Percentiles rank a stretch among this genome's conserved stretches.
These are phyloP conservation scores for Coemansia sp. DNA, from an alignment of 192 early-diverging fungal species.

Conservation along the genomic window DNA sequence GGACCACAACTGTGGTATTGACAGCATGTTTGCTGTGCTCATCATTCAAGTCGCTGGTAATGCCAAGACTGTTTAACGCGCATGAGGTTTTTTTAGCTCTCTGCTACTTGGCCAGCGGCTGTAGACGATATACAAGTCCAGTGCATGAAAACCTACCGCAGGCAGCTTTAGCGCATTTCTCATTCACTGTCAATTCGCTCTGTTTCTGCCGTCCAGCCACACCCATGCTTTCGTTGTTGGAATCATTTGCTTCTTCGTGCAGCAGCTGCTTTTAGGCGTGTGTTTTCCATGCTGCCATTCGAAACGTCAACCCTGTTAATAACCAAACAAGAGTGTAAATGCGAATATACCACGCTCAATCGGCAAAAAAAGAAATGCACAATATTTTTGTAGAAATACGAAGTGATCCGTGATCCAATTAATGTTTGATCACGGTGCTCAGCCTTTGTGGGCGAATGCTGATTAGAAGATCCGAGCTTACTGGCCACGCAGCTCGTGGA, in stretches of 20 bases:
- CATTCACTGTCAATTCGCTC: not conserved
- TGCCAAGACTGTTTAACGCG: no score
- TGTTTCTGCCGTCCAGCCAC: conserved; percentile 50
- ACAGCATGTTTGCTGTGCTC: no score
- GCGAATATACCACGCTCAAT: not conserved
- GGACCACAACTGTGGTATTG: no score
- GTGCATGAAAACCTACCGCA: no score
- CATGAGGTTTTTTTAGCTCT: no score
- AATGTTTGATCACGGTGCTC: not conserved
- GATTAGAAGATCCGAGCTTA: not conserved
- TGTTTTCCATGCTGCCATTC: not conserved
- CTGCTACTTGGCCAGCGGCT: no score
- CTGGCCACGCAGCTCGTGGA: not conserved
- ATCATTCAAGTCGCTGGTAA: no score
- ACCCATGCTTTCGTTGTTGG: conserved; percentile 51
- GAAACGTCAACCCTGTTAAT: not conserved
- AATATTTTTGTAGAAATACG: not conserved
- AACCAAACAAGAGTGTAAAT: not conserved
- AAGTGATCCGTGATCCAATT: not conserved
- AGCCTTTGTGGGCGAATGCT: not conserved
- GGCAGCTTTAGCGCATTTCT: not conserved
- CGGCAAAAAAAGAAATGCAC: no score
- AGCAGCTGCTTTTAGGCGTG: not conserved
- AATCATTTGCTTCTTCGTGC: not conserved
- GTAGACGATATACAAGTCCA: no score